Base-by-base conservation (phyloP, 495 filamentous ascomycete genomes). In the Neurospora tetraspora region DNA sequence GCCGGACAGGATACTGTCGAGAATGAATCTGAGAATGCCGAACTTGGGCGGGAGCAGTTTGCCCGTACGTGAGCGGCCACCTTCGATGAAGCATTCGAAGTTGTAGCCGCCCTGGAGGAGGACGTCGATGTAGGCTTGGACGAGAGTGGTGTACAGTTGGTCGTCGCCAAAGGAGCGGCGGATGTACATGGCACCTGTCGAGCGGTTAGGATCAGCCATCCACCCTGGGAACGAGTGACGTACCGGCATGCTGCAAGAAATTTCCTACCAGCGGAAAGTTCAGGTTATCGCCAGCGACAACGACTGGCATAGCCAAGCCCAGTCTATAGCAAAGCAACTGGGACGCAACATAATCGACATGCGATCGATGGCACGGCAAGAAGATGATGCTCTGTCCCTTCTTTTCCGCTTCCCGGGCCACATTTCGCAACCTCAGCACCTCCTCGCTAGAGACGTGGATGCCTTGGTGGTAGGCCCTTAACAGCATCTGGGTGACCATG, bases 381-480 rank as follows among this genome's bases (percentile, higher is more conserved):
- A 99, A 99, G 69, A 99, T 93, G 73, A 98, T 96, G 69, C 93
- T 96, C 79, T 97, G 94, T 80, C 97, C 96, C 75, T 95, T 92
- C 77, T 88, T 87, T 47, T 90, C 90, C 2, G 96, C 95, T 78
- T 91, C 83, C 75, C 93, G 88, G 8, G 96, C 96, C 27, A 97
- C 92, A 3, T 85, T 89, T 47, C 95, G 84, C 69, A 99, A 79
- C 20, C 93, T 88, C 47, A 96, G 79, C 43, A 99, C 92, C 82
- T 99, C 96, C 78, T 97, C 93, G 78, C 92, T 96, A 9, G 93
- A 97, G 27, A 98, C 93, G 79, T 98, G 96, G 70, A 99, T 96
- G n/a, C 93, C 96, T 83, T 98, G 94, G 78, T 98, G 93, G 82
- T 99, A 99, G 14, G 95, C 94, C 72, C 96, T 86, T 14, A 94